Conservation (phyloP, 208 protist species). For the Kentomonas sorsogonicus region DNA sequence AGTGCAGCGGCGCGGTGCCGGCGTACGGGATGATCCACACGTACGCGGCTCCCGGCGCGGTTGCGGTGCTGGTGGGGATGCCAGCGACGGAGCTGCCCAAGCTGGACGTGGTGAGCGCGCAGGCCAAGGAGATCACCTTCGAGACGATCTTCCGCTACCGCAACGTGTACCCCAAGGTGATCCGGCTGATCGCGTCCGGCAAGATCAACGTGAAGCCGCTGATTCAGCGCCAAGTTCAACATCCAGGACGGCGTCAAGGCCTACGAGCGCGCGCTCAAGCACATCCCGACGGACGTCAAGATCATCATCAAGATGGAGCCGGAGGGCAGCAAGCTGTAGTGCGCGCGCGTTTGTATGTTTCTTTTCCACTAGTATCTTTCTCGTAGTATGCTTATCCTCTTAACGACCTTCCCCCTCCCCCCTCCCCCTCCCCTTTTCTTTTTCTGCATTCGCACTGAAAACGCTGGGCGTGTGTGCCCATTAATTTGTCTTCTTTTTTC, state of each 20-base stretch:
- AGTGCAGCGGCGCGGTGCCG: slow-evolving; percentile 30
- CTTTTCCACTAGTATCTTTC: too few relatives aligned
- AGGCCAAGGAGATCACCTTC: slow-evolving; percentile 54
- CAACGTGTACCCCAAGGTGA: not conserved
- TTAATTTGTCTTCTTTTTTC: too few relatives aligned
- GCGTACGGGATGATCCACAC: slow-evolving; percentile 35
- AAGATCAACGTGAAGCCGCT: slow-evolving; percentile 49
- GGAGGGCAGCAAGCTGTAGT: too few relatives aligned
- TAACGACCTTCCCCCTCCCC: too few relatives aligned
- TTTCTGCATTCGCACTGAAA: too few relatives aligned
- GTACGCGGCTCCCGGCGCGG: slow-evolving; percentile 33
- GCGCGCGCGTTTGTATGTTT: too few relatives aligned
- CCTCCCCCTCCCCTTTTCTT: too few relatives aligned
- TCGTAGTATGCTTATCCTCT: too few relatives aligned
- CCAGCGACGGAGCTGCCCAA: slow-evolving; percentile 22
- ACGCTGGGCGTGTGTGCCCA: too few relatives aligned
- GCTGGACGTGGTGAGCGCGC: slow-evolving; percentile 31
- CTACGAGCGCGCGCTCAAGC: slow-evolving; percentile 31
- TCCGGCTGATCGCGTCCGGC: slow-evolving; percentile 18
- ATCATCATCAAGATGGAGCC: slow-evolving; percentile 50
- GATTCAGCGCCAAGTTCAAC: slow-evolving; percentile 35
- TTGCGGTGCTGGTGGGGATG: slow-evolving; percentile 43
- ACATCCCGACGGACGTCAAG: slow-evolving; percentile 37
- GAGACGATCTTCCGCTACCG: slow-evolving; percentile 18
- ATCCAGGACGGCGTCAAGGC: slow-evolving; percentile 36